phyloP scores from a whole-genome alignment of 2,329 filamentous ascomycete species.

The Aspergillus sp. region DNA sequence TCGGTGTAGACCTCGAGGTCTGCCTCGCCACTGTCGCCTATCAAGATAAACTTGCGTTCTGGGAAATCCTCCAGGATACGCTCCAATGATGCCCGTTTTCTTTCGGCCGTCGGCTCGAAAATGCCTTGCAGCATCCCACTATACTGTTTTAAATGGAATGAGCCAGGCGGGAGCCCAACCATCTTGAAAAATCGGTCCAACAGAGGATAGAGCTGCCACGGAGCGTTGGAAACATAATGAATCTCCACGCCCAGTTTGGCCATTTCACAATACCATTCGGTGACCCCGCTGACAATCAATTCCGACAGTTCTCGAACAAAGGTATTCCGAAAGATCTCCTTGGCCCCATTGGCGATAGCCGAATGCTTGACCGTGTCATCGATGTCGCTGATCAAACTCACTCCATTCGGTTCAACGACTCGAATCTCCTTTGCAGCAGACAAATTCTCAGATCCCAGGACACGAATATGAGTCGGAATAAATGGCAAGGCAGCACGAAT shows the following conservation, averaged over 20 bases:
- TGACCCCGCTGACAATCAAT: conserved; percentile 76
- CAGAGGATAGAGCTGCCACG: conserved; percentile 93
- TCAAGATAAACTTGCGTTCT: conserved; percentile 75
- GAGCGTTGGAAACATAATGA: conserved; percentile 98
- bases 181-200: conserved; percentile 75
- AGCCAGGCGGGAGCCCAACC: conserved; percentile 74
- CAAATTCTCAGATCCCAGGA: conserved; percentile 76
- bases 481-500: conserved; percentile 77
- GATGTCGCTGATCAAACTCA: conserved; percentile 94
- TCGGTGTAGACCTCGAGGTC: conserved; percentile 97
- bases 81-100: conserved; percentile 82
- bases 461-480: conserved; percentile 77
- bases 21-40: conserved; percentile 93
- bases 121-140: conserved; percentile 96
- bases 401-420: conserved; percentile 66
- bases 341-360: conserved; percentile 75
- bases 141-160: conserved; percentile 93
- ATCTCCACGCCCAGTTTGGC: conserved; percentile 73
- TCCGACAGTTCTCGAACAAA: conserved; percentile 81
- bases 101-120: conserved; percentile 91
- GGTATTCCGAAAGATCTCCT: conserved; percentile 92
- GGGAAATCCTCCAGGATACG: conserved; percentile 85
- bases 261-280: conserved; percentile 78
- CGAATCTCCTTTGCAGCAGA: conserved; percentile 71
- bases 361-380: conserved; percentile 97